Evolutionary conservation across 352 stramenopile genomes (phyloP).

Genomic region (Discostella stelligera): DNA sequence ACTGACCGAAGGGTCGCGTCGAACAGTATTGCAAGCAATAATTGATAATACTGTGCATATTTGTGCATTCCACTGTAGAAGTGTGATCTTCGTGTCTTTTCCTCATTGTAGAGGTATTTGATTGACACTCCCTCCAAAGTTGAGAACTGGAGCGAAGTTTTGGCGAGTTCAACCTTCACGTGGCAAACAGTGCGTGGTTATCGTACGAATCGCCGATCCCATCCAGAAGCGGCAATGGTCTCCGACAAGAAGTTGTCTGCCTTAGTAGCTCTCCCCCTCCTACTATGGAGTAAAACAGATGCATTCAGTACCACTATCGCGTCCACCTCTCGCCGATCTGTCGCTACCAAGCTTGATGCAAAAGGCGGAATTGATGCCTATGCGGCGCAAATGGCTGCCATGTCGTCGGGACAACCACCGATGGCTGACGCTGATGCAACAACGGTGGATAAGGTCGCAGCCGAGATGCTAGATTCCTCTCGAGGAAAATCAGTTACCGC

Average conservation of each 20-base stretch:
- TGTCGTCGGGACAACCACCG: neutral
- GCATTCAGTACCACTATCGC: neutral
- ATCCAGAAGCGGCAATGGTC: neutral
- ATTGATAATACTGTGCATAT: too few species aligned
- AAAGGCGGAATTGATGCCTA: conserved; percentile 15
- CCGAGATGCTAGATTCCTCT: conserved; percentile 9
- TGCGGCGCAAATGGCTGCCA: conserved; percentile 13
- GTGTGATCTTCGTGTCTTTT: too few species aligned
- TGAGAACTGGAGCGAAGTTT: too few species aligned
- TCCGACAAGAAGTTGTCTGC: neutral
- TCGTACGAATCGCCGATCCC: too few species aligned
- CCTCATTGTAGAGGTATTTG: too few species aligned
- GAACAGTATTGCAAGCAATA: too few species aligned
- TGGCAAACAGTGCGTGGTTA: neutral
- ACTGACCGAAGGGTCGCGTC: neutral
- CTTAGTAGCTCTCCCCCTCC: neutral
- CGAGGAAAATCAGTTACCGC: neutral
- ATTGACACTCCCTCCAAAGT: too few species aligned
- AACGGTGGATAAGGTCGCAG: neutral
- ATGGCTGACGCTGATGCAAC: neutral
- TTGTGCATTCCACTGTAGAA: too few species aligned
- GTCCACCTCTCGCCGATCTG: neutral
- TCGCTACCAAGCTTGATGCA: conserved; percentile 8
- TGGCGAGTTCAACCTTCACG: too few species aligned
- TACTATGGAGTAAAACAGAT: neutral